These are phyloP conservation scores for Agaricus sinodeliciosus DNA, from an alignment of 768 basidiomycete species.

Conservation along the genomic window DNA sequence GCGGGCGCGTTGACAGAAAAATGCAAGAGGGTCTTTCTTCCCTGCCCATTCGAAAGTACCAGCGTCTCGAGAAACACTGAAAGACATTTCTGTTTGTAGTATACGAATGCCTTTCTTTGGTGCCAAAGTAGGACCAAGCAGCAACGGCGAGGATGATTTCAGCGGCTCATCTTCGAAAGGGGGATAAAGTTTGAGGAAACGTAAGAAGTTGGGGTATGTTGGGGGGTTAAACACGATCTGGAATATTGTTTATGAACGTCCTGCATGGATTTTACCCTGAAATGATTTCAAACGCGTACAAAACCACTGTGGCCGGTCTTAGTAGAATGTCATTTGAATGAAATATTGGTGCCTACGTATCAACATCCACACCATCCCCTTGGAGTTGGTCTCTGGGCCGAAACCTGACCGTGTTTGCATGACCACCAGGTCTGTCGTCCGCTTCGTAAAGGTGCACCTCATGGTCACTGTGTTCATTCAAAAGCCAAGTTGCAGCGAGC, in stretches of 20 bases:
- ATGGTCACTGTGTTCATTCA: conserved; percentile 70
- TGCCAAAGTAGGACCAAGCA: neutral
- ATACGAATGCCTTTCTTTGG: conserved; percentile 34
- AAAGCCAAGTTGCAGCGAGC: conserved; percentile 68
- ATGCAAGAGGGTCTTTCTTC: conserved; percentile 39
- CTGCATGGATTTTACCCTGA: neutral
- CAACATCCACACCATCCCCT: conserved; percentile 44
- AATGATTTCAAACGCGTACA: conserved; percentile 27
- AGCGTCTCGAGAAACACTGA: conserved; percentile 64
- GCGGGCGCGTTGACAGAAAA: conserved; percentile 64
- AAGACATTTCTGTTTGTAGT: conserved; percentile 67
- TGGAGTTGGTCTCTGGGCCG: conserved; percentile 27
- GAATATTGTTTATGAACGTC: neutral
- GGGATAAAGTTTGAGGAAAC: conserved; percentile 47
- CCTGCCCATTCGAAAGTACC: conserved; percentile 78
- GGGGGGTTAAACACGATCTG: conserved; percentile 74
- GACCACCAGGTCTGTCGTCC: conserved; percentile 61
- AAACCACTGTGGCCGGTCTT: conserved; percentile 39
- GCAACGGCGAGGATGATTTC: neutral
- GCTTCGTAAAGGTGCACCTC: conserved; percentile 73
- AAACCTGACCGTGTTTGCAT: conserved; percentile 68
- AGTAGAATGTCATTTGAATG: neutral
- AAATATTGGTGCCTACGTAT: conserved; percentile 47
- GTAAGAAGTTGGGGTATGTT: conserved; percentile 75
- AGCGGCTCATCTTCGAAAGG: neutral